Evolutionary conservation across 805 yeast genomes (phyloP).

Genomic region (Jamesozyma piceae): DNA sequence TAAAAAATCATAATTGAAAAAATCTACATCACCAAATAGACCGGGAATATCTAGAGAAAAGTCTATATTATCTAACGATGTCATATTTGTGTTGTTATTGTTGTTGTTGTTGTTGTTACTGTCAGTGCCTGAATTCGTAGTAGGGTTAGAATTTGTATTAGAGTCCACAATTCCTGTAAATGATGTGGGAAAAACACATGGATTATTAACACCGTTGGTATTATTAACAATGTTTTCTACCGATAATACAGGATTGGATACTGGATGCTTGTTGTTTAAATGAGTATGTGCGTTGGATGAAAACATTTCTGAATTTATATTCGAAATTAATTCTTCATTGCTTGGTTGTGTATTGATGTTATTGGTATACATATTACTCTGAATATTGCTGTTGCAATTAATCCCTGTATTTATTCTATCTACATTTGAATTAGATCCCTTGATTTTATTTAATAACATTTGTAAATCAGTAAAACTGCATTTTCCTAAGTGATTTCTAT

Average conservation of each 20-base stretch:
- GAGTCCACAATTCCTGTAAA: background rate
- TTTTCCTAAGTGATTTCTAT: constrained; percentile 11
- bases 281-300: background rate
- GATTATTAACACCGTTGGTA: background rate
- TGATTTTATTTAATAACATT: background rate
- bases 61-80: background rate
- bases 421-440: background rate
- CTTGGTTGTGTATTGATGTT: background rate
- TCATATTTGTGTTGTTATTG: background rate
- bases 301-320: background rate
- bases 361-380: too few relatives aligned
- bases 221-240: background rate
- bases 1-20: constrained; percentile 17
- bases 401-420: background rate
- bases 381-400: too few relatives aligned
- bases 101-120: background rate
- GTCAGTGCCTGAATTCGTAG: background rate
- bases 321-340: background rate
- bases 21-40: constrained; percentile 19
- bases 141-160: background rate
- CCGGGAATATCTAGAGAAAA: constrained; percentile 9
- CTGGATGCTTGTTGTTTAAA: background rate
- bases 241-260: background rate
- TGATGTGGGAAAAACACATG: background rate
- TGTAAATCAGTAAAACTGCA: constrained; percentile 7